phyloP scores from a whole-genome alignment of 768 basidiomycete species.

The Russula lepida region DNA sequence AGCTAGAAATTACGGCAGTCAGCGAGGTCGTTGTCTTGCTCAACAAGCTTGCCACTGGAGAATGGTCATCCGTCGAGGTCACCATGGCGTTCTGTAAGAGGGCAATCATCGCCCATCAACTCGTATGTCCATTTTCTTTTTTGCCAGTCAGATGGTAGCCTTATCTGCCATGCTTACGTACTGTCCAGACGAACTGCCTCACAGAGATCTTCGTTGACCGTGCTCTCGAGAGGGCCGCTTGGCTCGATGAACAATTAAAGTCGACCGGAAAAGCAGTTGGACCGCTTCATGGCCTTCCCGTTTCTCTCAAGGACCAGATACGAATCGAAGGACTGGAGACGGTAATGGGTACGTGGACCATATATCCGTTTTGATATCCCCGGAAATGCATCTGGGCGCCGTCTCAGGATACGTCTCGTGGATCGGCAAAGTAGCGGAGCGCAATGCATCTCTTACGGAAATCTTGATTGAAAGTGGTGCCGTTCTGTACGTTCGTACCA shows the following conservation, averaged over 20 bases:
- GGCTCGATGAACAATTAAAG: constrained; percentile 35
- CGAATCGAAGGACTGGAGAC: constrained; percentile 55
- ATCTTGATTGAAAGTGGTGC: constrained; percentile 49
- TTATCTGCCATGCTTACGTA: background rate
- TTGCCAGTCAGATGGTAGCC: background rate
- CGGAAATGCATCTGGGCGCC: constrained; percentile 3
- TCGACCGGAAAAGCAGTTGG: constrained; percentile 36
- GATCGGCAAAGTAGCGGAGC: constrained; percentile 40
- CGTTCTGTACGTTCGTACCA: constrained; percentile 47
- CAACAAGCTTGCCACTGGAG: constrained; percentile 40
- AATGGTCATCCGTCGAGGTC: constrained; percentile 52
- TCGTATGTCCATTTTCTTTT: constrained; percentile 26
- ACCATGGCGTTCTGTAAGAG: constrained; percentile 40
- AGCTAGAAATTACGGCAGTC: constrained; percentile 54
- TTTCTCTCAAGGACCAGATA: constrained; percentile 43
- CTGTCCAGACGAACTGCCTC: constrained; percentile 38
- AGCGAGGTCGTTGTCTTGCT: constrained; percentile 41
- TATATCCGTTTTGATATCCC: constrained; percentile 2
- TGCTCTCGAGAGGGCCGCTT: constrained; percentile 34
- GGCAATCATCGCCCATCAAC: constrained; percentile 42
- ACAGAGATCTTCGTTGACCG: constrained; percentile 43
- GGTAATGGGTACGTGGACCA: constrained; percentile 37
- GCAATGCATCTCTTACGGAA: constrained; percentile 45
- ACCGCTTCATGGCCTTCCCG: constrained; percentile 39
- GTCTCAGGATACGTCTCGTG: constrained; percentile 44